Conservation (phyloP, 106 monocot species). For the Acorus gramineus region DNA sequence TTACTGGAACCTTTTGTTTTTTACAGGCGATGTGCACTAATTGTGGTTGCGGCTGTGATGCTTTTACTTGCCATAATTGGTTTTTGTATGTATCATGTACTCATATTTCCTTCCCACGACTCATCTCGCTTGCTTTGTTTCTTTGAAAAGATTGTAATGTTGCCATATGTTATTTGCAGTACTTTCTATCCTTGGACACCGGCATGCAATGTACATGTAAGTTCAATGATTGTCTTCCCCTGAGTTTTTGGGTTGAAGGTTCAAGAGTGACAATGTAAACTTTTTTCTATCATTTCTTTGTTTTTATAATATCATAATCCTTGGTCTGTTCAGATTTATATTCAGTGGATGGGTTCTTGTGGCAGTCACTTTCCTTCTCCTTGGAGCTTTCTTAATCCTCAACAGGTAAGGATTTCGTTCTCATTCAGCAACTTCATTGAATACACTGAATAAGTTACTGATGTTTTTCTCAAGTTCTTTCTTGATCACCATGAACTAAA, state of each 20-base stretch:
- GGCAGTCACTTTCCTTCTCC: slow-evolving; percentile 55
- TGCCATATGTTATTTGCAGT: slow-evolving; percentile 26
- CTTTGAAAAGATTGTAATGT: background rate
- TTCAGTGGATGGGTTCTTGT: slow-evolving; percentile 75
- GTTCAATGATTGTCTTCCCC: slow-evolving; percentile 5
- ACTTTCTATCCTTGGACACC: slow-evolving; percentile 40
- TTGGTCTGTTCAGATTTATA: slow-evolving; percentile 48
- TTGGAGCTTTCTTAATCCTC: slow-evolving; percentile 63
- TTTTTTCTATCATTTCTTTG: background rate
- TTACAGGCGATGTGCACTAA: slow-evolving; percentile 38
- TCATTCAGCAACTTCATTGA: too few species aligned
- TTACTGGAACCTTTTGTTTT: too few species aligned
- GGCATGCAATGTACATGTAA: slow-evolving; percentile 66
- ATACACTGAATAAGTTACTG: background rate
- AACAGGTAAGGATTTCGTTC: slow-evolving; percentile 41
- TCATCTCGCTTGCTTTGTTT: too few species aligned
- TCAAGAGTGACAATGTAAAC: background rate
- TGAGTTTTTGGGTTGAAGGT: background rate
- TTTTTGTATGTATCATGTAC: slow-evolving; percentile 45
- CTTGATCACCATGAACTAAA: too few species aligned
- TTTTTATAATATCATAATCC: background rate
- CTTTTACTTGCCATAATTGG: slow-evolving; percentile 63
- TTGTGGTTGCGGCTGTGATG: slow-evolving; percentile 55
- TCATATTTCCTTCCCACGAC: background rate
- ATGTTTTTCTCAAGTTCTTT: background rate